Evolutionary conservation across 441 rosid genomes (phyloP).

Genomic region (Erodium moschatum): DNA sequence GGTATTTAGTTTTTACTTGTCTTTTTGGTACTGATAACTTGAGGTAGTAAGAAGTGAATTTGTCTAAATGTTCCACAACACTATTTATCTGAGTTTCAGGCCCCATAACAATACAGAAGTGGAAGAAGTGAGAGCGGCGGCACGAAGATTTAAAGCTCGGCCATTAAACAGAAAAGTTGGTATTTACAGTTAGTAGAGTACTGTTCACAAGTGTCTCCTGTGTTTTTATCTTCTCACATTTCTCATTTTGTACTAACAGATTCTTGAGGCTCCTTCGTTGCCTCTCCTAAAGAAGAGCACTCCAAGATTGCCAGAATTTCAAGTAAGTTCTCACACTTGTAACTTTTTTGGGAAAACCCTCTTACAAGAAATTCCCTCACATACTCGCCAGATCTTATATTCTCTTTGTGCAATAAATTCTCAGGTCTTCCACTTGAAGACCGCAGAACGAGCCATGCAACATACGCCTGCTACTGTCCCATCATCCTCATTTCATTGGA

Average conservation of each 20-base stretch:
- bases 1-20: constrained; percentile 41
- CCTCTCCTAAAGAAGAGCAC: constrained; percentile 61
- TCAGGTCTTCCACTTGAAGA: constrained; percentile 80
- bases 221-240: constrained; percentile 4
- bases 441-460: constrained; percentile 75
- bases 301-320: constrained; percentile 71
- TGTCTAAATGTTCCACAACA: no score
- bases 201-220: no score
- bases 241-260: constrained; percentile 38
- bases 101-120: constrained; percentile 39
- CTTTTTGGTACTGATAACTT: no score
- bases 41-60: background rate
- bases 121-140: constrained; percentile 27
- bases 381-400: constrained; percentile 17
- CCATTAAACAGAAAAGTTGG: constrained; percentile 83
- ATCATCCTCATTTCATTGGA: constrained; percentile 34
- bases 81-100: constrained; percentile 58
- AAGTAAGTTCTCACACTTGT: constrained; percentile 33
- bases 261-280: constrained; percentile 72
- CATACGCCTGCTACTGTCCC: constrained; percentile 42
- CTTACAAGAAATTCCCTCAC: background rate
- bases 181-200: constrained; percentile 18
- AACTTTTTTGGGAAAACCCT: constrained; percentile 3
- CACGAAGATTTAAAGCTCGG: constrained; percentile 69
- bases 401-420: constrained; percentile 14